Percentiles rank a stretch among this genome's conserved stretches.
Evolutionary conservation across 1,284 basidiomycete genomes (phyloP).

Genomic region (Ceratobasidium sp.): DNA sequence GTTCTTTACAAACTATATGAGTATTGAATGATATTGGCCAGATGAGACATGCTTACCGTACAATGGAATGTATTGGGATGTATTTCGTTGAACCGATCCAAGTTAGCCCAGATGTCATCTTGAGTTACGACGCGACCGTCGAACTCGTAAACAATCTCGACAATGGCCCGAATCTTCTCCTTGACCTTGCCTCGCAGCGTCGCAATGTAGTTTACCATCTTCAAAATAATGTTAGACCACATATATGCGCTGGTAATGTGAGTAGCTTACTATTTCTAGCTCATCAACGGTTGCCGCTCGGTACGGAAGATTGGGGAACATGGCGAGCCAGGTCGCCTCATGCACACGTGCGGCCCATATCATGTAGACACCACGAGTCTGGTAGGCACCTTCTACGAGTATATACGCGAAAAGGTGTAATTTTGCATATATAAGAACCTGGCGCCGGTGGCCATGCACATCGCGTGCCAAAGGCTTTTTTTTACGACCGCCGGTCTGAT

Average conservation of each 20-base stretch:
- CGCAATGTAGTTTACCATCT: constrained; percentile 22
- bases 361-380: neutral
- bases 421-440: neutral
- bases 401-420: constrained; percentile 18
- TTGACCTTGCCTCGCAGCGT: too few species aligned
- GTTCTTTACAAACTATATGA: neutral
- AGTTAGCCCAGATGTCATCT: neutral
- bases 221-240: neutral
- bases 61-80: constrained; percentile 30
- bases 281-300: neutral
- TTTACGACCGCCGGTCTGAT: neutral
- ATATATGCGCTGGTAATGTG: too few species aligned
- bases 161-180: neutral
- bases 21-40: too few species aligned
- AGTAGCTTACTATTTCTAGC: constrained; percentile 9
- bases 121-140: neutral
- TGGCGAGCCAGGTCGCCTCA: too few species aligned
- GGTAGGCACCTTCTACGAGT: neutral
- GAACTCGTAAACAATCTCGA: neutral
- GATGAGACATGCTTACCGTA: neutral
- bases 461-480: constrained; percentile 24
- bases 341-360: too few species aligned
- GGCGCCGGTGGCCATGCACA: neutral
- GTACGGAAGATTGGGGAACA: too few species aligned
- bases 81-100: neutral